Base-by-base conservation (phyloP, 495 filamentous ascomycete genomes). In the Podospora comata region DNA sequence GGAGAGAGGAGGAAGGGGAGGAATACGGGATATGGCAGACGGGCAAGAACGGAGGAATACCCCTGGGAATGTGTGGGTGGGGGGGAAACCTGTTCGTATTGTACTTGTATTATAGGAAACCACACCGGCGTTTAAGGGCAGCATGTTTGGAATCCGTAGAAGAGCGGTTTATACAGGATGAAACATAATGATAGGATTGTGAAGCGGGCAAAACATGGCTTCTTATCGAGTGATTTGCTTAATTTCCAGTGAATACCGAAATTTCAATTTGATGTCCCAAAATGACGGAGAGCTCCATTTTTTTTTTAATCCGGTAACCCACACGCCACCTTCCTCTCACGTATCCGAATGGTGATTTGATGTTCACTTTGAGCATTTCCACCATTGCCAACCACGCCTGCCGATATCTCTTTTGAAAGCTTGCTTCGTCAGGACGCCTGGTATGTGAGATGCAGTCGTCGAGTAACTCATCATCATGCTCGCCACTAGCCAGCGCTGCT, bases 71-170 rank as follows among this genome's bases (percentile, higher is more conserved):
- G 57, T 66, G 26, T 15, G 67, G 64, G 54, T 55, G 19, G 56
- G 30, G 65, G 26, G 60, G 53, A 64, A 58, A 59, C 66, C 55
- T 58, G 67, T 68, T 68, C 44, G 62, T 68, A 66, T 44, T 63
- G n/a, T 61, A 18, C 27, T 70, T 76, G 72, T 76, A 74, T 60
- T 74, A 70, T 75, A 75, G 68, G 63, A 48, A 48, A 76, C 57
- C 61, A 67, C 60, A 62, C 54, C 18, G 73, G 73, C 73, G 73
- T 74, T 75, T 18, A 13, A 20, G 66, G 61, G 56, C 19, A 63
- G 61, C 61, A 63, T 63, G 61, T 1, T 67, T 60, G 71, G 71
- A 71, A 73, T 71, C 63, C 61, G 39, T 66, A 57, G 60, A 55
- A 55, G 15, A 54, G 48, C 11, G 34, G 34, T 11, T 30, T 30